Evolutionary conservation across 306 rosid species (phyloP), one percentile per base, ranked within the genome.

Genomic region (Acmispon strigosus): DNA sequence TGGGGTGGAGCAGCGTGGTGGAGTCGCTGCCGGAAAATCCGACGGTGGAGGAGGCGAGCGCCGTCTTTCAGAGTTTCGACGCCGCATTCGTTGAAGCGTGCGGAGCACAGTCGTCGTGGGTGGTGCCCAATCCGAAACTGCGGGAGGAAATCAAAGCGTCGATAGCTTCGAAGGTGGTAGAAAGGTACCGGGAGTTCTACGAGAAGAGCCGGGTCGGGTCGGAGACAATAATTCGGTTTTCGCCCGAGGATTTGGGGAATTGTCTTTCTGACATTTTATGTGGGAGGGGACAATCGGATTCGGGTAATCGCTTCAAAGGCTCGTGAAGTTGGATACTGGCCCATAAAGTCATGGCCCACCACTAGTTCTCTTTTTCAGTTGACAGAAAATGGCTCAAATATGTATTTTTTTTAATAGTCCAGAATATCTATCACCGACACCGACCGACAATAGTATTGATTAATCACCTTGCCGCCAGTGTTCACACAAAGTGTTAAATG

Each of bases 1-100:
- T 84, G 76, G 98, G 88, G 1, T 94, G 98, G 97, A 78, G 80
- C 73, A 89, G 70, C 24, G 97, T 90, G 2, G 29, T 83, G 0
- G 2, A 66, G 0, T 66, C 90, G 0, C 19, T 89, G 7, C 96
- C 92, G 18, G 90, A 83, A 7, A 78, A 81, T 72, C 90, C 92
- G 0, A 75, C 77, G 68, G 87, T 81, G 11, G 98, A 84, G 61
- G 18, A 78, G n/a, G 87, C 90, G 0, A 76, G 41, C 29, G 58
- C 7, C 1, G 70, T 17, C 4, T 85, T 85, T 62, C 66, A 32
- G 66, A 72, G 58, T 20, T 87, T 93, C 78, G 80, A 69, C 18
- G 64, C 43, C 0, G 78, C 79, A 11, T 86, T 93, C 42, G 78
- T 75, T 0, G 97, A 88, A 44, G 69, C 84, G 0, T 87, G 82